Base-by-base conservation (phyloP, 345 rosid genomes). In the Pugionium dolabratum region DNA sequence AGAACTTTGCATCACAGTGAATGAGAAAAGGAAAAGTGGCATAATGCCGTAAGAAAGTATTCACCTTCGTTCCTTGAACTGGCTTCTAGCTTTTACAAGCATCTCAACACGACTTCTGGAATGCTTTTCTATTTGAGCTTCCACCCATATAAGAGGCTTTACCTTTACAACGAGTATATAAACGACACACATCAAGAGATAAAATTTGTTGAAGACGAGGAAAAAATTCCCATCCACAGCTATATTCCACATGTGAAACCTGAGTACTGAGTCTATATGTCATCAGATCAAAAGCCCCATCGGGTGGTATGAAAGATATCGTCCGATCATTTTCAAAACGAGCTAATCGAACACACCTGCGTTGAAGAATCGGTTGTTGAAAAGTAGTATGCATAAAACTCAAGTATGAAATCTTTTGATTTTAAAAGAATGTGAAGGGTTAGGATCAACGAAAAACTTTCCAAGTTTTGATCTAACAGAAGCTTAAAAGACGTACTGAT, bases 251-350 rank as follows among this genome's bases (percentile, higher is more conserved):
- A 61, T 58, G 29, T 50, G 59, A 32, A 67, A 93, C 98, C 98
- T 93, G 97, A 54, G 97, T 90, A 68, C 89, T 90, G 62, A 93
- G 96, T 78, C 98, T 86, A 58, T 93, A 93, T 31, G 97, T 90
- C 98, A 93, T 93, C 62, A 93, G 86, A 75, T 93, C 98, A 72
- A 94, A 94, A 81, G 99, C 71, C 25, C 97, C 99, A 80, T 93
- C 98, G 11, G 98, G 98, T 36, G 98, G 98, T 76, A 93, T 79
- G 69, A 90, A 93, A 29, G 99, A 94, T 75, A 94, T 94, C 6
- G 96, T 94, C 59, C 97, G 76, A 68, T 94, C 99, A 74, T 94
- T 94, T 69, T 94, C 97, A 73, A 94, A 94, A 70, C 92, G 89
- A 8, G 99, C 97, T 80, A 94, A 81, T 31, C 99, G 88, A 41